A percentile compares a stretch with the other conserved stretches of the same genome.
Conservation (phyloP, 148 eudicot species). For the Amaranthus hypochondriacus region DNA sequence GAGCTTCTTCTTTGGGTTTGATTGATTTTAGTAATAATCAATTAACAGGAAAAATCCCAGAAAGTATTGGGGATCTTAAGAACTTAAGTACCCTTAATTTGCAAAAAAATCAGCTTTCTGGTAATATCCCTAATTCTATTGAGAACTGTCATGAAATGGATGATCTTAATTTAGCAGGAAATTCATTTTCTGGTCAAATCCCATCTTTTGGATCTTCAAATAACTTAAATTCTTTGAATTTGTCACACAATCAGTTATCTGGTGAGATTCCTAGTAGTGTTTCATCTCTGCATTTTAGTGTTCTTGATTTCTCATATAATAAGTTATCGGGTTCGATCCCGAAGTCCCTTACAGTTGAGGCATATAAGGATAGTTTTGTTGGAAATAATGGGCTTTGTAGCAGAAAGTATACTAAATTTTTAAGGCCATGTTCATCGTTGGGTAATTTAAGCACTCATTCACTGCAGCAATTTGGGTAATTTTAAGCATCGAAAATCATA, state of each 20-base stretch:
- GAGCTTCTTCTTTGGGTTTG: conserved; percentile 29
- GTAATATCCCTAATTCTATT: conserved; percentile 56
- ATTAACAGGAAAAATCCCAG: conserved; percentile 50
- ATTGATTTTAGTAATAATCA: conserved; percentile 55
- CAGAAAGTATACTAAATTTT: conserved; percentile 40
- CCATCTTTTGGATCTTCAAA: conserved; percentile 60
- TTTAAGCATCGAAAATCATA: too few relatives aligned
- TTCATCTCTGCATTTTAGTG: conserved; percentile 54
- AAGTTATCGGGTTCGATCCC: conserved; percentile 63
- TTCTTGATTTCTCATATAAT: conserved; percentile 75
- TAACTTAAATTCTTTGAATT: conserved; percentile 54
- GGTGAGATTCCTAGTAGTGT: conserved; percentile 61
- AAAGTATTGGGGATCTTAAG: conserved; percentile 44
- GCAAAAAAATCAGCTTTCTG: conserved; percentile 48
- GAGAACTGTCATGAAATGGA: conserved; percentile 52
- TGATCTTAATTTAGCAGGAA: conserved; percentile 57
- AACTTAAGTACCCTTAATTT: conserved; percentile 46
- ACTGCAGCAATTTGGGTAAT: too few relatives aligned
- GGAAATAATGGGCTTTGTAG: conserved; percentile 80
- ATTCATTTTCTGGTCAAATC: conserved; percentile 54
- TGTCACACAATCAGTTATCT: conserved; percentile 59
- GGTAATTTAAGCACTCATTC: too few relatives aligned
- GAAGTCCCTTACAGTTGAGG: conserved; percentile 39
- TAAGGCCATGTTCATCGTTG: conserved; percentile 32
- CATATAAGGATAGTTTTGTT: conserved; percentile 56